Evolutionary conservation across 805 yeast genomes (phyloP), one percentile per base, ranked within the genome.

Genomic region (Schwanniomyces vanrijiae): DNA sequence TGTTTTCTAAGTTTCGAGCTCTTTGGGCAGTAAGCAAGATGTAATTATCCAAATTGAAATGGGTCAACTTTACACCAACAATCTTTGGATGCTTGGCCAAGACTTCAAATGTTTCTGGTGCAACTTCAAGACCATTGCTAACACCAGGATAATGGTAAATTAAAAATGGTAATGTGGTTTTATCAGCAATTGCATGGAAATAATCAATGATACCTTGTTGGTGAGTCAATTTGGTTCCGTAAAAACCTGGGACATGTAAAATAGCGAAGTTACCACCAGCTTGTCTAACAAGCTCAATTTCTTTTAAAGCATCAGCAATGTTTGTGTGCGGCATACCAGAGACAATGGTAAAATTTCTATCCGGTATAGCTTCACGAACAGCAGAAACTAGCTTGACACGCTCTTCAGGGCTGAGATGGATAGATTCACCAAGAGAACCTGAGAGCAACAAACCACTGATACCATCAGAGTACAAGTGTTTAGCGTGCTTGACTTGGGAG

Each of bases 391-490:
- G 42, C 8, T 50, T 43, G 20, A 52, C 45, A 40, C 75, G 53
- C 48, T 70, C 76, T 13, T 56, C 51, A 22, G 56, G 42, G 4
- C 64, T 61, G 44, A 69, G 51, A 48, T 69, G 70, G 13, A 61
- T 53, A 19, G 70, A 62, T 51, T 70, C 76, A 11, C 76, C 76
- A 62, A 69, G 67, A 5, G 73, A 68, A 1, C 76, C 76, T 9
- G 70, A 55, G 10, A 68, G 59, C n/a, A 69, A 70, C 26, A 69
- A 52, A 25, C 72, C 71, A 11, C 53, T 52, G 22, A 69, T 61
- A 6, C 73, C 73, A 29, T 51, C 53, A 4, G 44, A 46, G 37
- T 62, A 54, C 43, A 66, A 48, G 45, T 55, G 50, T 40, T 58
- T 56, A 14, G 69, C 66, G 43, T 68, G 73, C 25, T 50, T 49